A percentile compares a stretch with the other conserved stretches of the same genome.
Evolutionary conservation across 1,139 yeast genomes (phyloP).

Genomic region (Sugiyamaella japonica): DNA sequence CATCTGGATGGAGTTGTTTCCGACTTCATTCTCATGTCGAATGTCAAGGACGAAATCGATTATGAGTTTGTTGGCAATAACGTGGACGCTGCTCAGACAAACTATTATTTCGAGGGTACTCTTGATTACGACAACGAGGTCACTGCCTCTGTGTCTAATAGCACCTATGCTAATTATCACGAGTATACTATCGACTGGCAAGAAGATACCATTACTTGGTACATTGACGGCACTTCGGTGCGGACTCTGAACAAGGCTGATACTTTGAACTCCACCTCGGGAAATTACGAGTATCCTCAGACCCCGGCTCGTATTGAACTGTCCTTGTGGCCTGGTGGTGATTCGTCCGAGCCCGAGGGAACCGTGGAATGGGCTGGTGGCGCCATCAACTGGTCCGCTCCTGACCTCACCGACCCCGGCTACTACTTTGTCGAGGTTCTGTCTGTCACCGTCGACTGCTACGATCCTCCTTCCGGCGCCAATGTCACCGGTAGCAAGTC

Average conservation of each 20-base stretch:
- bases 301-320: constrained; percentile 87
- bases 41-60: constrained; percentile 90
- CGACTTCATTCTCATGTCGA: constrained; percentile 79
- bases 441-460: constrained; percentile 62
- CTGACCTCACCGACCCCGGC: constrained; percentile 71
- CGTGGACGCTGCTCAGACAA: constrained; percentile 66
- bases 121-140: constrained; percentile 60
- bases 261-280: constrained; percentile 66
- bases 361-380: constrained; percentile 97
- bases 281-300: constrained; percentile 70
- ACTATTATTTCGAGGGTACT: constrained; percentile 75
- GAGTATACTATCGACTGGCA: constrained; percentile 82
- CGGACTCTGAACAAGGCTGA: constrained; percentile 67
- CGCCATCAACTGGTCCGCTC: constrained; percentile 76
- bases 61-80: constrained; percentile 81
- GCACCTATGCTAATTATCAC: constrained; percentile 70
- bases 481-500: constrained; percentile 48
- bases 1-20: constrained; percentile 79
- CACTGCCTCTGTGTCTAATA: constrained; percentile 45
- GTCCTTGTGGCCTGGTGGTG: constrained; percentile 95
- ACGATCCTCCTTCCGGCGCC: constrained; percentile 63
- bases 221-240: constrained; percentile 64
- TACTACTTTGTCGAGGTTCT: constrained; percentile 71
- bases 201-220: constrained; percentile 72
- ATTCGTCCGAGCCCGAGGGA: constrained; percentile 61